Percentiles rank a stretch among this genome's conserved stretches.
phyloP scores from a whole-genome alignment of 1,139 yeast genomes.

The Martiniozyma asiatica region DNA sequence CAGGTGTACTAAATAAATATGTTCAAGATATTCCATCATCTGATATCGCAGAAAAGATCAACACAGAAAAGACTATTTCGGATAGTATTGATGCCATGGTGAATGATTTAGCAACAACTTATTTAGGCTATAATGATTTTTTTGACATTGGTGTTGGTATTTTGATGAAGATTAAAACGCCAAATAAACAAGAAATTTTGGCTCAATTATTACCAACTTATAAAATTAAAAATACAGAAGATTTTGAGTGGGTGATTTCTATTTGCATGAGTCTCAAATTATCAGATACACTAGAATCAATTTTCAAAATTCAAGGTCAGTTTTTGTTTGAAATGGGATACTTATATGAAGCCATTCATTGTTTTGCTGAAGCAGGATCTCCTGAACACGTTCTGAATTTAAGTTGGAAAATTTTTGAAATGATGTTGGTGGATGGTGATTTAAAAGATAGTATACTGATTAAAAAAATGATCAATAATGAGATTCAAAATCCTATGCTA shows the following conservation, averaged over 20 bases:
- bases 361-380: conserved; percentile 58
- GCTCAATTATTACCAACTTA: conserved; percentile 53
- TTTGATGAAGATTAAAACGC: conserved; percentile 26
- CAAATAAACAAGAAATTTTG: conserved; percentile 36
- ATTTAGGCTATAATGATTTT: conserved; percentile 35
- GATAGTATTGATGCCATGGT: conserved; percentile 52
- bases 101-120: conserved; percentile 47
- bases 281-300: conserved; percentile 39
- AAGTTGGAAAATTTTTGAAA: conserved; percentile 36
- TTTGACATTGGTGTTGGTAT: conserved; percentile 62
- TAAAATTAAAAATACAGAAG: conserved; percentile 54
- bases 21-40: conserved; percentile 7
- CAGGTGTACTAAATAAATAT: conserved; percentile 46
- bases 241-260: conserved; percentile 69
- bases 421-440: conserved; percentile 39
- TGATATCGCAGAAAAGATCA: conserved; percentile 6
- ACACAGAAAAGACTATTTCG: conserved; percentile 20
- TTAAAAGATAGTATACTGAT: conserved; percentile 36
- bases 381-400: conserved; percentile 32
- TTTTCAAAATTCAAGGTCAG: conserved; percentile 23
- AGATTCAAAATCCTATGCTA: conserved; percentile 14
- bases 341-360: conserved; percentile 51
- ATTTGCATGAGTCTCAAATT: conserved; percentile 37
- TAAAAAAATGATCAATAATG: conserved; percentile 20
- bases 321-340: conserved; percentile 22